Conservation (phyloP, 768 basidiomycete species). For the Amanita polypyramis region DNA sequence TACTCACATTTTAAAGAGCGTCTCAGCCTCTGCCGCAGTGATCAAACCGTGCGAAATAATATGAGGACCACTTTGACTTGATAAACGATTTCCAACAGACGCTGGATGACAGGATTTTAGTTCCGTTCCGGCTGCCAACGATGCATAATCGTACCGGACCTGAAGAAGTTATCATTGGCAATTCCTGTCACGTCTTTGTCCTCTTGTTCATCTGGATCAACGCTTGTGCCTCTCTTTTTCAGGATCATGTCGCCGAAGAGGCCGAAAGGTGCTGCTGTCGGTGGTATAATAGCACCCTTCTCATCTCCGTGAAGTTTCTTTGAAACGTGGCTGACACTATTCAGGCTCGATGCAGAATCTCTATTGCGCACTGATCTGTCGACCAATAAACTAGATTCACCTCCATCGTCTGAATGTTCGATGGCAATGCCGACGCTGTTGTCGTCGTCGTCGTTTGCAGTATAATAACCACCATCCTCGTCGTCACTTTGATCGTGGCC, state of each 20-base stretch:
- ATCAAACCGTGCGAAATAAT: slow-evolving; percentile 59
- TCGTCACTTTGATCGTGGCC: slow-evolving; percentile 32
- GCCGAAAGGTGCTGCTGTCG: slow-evolving; percentile 60
- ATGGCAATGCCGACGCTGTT: slow-evolving; percentile 27
- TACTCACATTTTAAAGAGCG: slow-evolving; percentile 60
- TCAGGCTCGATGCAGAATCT: slow-evolving; percentile 28
- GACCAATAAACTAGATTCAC: slow-evolving; percentile 10
- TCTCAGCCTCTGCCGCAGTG: slow-evolving; percentile 54
- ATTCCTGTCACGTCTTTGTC: slow-evolving; percentile 46
- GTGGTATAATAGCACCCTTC: slow-evolving; percentile 49
- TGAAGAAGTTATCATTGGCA: slow-evolving; percentile 60
- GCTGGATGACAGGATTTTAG: slow-evolving; percentile 18
- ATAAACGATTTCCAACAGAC: slow-evolving; percentile 25
- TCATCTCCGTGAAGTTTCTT: slow-evolving; percentile 30
- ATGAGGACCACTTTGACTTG: slow-evolving; percentile 41
- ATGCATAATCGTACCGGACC: slow-evolving; percentile 33
- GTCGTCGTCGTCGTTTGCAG: slow-evolving; percentile 22
- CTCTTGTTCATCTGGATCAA: slow-evolving; percentile 32
- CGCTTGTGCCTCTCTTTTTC: slow-evolving; percentile 28
- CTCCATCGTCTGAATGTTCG: slow-evolving; percentile 30
- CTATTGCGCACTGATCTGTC: slow-evolving; percentile 20
- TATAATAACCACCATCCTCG: slow-evolving; percentile 29
- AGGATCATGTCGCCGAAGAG: slow-evolving; percentile 59
- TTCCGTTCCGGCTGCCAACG: neutral
- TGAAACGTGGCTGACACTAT: slow-evolving; percentile 20